phyloP scores from a whole-genome alignment of 164 flowering plant species.

The Berberis vulgaris region DNA sequence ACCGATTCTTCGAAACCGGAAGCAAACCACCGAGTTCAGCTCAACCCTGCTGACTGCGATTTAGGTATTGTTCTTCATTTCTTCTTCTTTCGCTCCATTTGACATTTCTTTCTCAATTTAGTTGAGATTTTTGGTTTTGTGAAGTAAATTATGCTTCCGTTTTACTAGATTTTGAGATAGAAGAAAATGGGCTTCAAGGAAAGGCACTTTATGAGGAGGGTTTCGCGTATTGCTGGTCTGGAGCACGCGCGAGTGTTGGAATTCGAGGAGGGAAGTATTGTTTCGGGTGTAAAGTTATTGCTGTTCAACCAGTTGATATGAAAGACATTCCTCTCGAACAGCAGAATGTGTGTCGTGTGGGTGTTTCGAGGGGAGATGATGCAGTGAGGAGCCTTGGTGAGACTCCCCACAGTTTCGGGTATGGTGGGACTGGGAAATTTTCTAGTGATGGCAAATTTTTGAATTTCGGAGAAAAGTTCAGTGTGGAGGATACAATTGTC shows the following conservation, averaged over 20 bases:
- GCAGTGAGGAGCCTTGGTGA: constrained; percentile 48
- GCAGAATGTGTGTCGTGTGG: constrained; percentile 49
- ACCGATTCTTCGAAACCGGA: neutral
- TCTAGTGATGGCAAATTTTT: constrained; percentile 38
- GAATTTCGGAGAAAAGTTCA: constrained; percentile 45
- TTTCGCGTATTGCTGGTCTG: constrained; percentile 75
- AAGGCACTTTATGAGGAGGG: constrained; percentile 40
- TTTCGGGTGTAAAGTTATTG: constrained; percentile 51
- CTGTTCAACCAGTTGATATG: constrained; percentile 46
- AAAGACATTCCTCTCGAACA: constrained; percentile 46
- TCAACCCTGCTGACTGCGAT: constrained; percentile 40
- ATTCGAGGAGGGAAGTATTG: constrained; percentile 54
- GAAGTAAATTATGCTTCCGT: neutral
- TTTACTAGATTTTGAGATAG: constrained; percentile 47
- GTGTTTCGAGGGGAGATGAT: constrained; percentile 53
- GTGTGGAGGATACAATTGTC: constrained; percentile 49
- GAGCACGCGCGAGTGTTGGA: constrained; percentile 53
- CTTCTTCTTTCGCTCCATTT: neutral
- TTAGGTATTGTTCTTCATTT: constrained; percentile 19
- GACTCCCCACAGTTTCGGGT: constrained; percentile 41
- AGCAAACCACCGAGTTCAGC: constrained; percentile 17
- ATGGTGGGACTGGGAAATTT: constrained; percentile 57
- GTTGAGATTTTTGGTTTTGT: too few relatives aligned
- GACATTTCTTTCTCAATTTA: neutral
- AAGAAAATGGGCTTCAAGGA: constrained; percentile 41